Percentiles rank a stretch among this genome's conserved stretches.
These are phyloP conservation scores for Starmera amethionina DNA, from an alignment of 805 yeast genomes.

Conservation along the genomic window DNA sequence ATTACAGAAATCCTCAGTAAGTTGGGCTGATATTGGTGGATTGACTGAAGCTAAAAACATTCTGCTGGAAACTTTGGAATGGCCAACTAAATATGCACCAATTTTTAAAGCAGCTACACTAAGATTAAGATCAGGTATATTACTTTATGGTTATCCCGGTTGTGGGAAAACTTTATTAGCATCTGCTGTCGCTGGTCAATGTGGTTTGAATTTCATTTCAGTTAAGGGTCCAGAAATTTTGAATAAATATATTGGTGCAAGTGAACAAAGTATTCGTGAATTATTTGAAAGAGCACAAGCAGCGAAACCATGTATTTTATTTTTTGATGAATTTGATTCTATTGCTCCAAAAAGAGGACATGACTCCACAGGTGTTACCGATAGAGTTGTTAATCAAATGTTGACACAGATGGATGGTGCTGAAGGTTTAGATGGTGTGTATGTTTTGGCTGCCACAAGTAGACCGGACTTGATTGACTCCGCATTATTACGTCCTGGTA, in stretches of 20 bases:
- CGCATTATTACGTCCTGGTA: constrained; percentile 90
- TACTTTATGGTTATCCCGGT: constrained; percentile 94
- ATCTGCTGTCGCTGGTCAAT: constrained; percentile 86
- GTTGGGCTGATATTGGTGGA: constrained; percentile 91
- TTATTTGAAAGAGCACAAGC: constrained; percentile 90
- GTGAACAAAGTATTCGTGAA: constrained; percentile 87
- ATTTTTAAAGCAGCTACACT: constrained; percentile 86
- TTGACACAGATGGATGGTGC: constrained; percentile 99
- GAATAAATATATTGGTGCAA: constrained; percentile 94
- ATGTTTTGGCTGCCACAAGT: constrained; percentile 92
- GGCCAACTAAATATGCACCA: constrained; percentile 97
- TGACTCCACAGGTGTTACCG: constrained; percentile 96
- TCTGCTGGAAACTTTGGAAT: constrained; percentile 80
- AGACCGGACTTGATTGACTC: constrained; percentile 95
- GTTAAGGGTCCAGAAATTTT: constrained; percentile 94
- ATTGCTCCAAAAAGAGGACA: constrained; percentile 98
- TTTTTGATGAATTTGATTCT: constrained; percentile 94
- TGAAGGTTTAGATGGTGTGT: constrained; percentile 93
- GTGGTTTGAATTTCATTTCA: constrained; percentile 88
- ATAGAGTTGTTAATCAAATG: constrained; percentile 93
- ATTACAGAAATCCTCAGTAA: constrained; percentile 59
- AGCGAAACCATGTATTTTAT: constrained; percentile 86
- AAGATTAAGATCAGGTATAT: constrained; percentile 78
- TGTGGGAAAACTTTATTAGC: constrained; percentile 94
- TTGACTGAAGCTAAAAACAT: constrained; percentile 64